Evolutionary conservation across 371 early-diverging fungal genomes (phyloP).

Genomic region (Mucor velutinosus): DNA sequence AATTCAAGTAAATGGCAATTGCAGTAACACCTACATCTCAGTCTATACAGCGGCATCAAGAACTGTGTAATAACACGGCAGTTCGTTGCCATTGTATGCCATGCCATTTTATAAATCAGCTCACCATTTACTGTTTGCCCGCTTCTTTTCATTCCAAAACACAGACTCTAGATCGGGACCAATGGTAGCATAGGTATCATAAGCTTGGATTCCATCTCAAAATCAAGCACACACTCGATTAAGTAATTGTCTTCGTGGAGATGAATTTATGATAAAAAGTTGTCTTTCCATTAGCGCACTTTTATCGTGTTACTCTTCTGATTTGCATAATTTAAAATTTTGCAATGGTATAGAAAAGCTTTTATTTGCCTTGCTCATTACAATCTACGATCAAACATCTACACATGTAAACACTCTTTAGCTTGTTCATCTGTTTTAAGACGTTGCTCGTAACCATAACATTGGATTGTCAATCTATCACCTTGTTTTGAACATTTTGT

Average conservation of each 20-base stretch:
- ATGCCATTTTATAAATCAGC: not conserved
- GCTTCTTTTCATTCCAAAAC: not conserved
- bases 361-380: not conserved
- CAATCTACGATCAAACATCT: too few relatives aligned
- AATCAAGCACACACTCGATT: not conserved
- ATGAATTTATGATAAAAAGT: not conserved
- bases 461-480: not conserved
- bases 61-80: too few relatives aligned
- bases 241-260: constrained; percentile 1
- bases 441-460: not conserved
- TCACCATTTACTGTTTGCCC: not conserved
- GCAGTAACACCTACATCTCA: not conserved
- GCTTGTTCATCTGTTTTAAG: not conserved
- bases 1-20: not conserved
- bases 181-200: not conserved
- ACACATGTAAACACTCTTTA: not conserved
- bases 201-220: not conserved
- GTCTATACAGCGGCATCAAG: not conserved
- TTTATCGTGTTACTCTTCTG: not conserved
- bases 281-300: not conserved
- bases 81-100: not conserved
- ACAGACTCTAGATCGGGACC: not conserved
- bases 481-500: not conserved
- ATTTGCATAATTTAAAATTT: not conserved
- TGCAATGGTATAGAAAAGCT: not conserved